A percentile compares a stretch with the other conserved stretches of the same genome.
Conservation (phyloP, 164 flowering plant genomes). For the Magnolia changhungtana region DNA sequence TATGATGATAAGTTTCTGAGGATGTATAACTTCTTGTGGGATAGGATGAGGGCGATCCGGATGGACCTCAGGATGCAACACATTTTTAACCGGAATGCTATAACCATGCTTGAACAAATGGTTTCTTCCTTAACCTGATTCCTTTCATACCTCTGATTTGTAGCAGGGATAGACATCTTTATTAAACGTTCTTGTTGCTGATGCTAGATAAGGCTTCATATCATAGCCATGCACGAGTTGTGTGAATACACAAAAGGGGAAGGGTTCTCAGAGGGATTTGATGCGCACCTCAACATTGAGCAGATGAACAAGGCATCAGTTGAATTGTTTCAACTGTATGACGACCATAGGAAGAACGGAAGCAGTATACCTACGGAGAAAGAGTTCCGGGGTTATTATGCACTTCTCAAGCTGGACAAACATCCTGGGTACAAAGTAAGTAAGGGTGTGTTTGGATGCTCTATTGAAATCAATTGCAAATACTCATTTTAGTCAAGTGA, state of each 20-base stretch:
- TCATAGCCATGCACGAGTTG: constrained; percentile 95
- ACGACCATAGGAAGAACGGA: constrained; percentile 95
- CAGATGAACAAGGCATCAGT: constrained; percentile 99
- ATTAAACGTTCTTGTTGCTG: constrained; percentile 1
- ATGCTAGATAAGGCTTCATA: constrained; percentile 83
- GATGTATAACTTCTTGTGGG: constrained; percentile 96
- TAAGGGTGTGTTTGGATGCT: not conserved
- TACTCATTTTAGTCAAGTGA: not conserved
- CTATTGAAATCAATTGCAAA: not conserved
- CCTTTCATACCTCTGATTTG: not conserved
- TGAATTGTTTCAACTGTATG: constrained; percentile 92
- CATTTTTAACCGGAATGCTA: constrained; percentile 64
- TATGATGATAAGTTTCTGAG: constrained; percentile 76
- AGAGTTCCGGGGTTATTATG: constrained; percentile 98
- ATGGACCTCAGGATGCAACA: constrained; percentile 98
- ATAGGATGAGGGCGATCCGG: constrained; percentile 92
- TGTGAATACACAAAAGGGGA: constrained; percentile 93
- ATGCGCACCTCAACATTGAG: constrained; percentile 98
- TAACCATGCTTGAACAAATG: constrained; percentile 96
- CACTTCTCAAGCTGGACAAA: constrained; percentile 93
- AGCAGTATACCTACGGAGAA: constrained; percentile 63
- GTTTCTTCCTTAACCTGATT: constrained; percentile 34
- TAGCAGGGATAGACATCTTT: not conserved
- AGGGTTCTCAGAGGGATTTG: constrained; percentile 97
- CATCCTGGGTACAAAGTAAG: constrained; percentile 96